phyloP scores from a whole-genome alignment of 768 basidiomycete genomes.

The Tricholoma matsutake region DNA sequence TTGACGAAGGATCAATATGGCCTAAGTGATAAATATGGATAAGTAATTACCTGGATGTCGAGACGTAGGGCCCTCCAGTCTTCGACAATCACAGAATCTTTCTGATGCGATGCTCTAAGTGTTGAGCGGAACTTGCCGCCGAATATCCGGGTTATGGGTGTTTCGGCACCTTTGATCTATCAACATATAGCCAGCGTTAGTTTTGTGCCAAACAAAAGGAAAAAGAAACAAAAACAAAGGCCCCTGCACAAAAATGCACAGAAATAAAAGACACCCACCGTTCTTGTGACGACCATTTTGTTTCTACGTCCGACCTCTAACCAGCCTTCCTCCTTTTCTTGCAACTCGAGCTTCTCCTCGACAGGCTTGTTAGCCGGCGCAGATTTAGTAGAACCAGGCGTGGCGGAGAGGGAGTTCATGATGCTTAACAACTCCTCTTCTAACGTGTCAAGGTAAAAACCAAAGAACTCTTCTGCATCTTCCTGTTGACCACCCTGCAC shows the following conservation, averaged over 20 bases:
- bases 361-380: slow-evolving; percentile 21
- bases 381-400: slow-evolving; percentile 26
- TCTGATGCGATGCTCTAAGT: slow-evolving; percentile 74
- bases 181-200: background rate
- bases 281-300: slow-evolving; percentile 72
- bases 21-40: background rate
- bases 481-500: slow-evolving; percentile 87
- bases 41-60: slow-evolving; percentile 70
- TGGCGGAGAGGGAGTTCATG: slow-evolving; percentile 43
- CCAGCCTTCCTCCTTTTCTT: slow-evolving; percentile 69
- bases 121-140: slow-evolving; percentile 90
- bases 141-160: slow-evolving; percentile 89
- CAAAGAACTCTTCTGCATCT: slow-evolving; percentile 98
- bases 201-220: slow-evolving; percentile 1
- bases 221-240: slow-evolving; percentile 22
- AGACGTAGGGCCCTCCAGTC: slow-evolving; percentile 88
- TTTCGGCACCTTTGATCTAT: slow-evolving; percentile 76
- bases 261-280: slow-evolving; percentile 36
- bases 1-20: slow-evolving; percentile 1
- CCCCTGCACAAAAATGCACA: too few species aligned
- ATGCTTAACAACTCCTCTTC: slow-evolving; percentile 86
- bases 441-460: slow-evolving; percentile 91
- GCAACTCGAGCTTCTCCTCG: slow-evolving; percentile 36
- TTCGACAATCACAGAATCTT: slow-evolving; percentile 85
- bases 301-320: slow-evolving; percentile 91